Percentiles rank a stretch among this genome's conserved stretches.
Evolutionary conservation across 345 rosid species (phyloP).

Genomic region (Atalantia buxifolia): DNA sequence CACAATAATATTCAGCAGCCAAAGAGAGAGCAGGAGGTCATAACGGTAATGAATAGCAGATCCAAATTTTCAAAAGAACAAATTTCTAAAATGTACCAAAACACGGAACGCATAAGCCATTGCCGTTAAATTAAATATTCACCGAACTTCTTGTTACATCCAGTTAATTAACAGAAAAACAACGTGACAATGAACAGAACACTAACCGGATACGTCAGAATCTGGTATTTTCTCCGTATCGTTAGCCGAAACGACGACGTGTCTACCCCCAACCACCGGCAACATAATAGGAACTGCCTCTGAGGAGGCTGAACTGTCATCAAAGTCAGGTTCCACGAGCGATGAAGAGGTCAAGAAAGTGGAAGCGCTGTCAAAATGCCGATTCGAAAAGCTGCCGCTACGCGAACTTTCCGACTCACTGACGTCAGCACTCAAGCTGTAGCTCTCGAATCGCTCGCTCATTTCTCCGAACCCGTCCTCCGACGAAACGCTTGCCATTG

Average conservation of each 20-base stretch:
- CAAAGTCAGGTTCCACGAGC: neutral
- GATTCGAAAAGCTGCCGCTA: slow-evolving; percentile 20
- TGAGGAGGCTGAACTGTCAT: neutral
- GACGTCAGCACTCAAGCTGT: slow-evolving; percentile 32
- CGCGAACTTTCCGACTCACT: slow-evolving; percentile 31
- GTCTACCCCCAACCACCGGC: slow-evolving; percentile 18
- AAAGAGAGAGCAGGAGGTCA: neutral
- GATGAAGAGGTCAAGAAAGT: slow-evolving; percentile 20
- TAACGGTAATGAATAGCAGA: neutral
- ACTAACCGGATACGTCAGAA: slow-evolving; percentile 20
- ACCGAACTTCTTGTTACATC: neutral
- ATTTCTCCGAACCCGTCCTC: slow-evolving; percentile 23
- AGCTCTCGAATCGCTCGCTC: slow-evolving; percentile 29
- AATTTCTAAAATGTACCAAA: neutral
- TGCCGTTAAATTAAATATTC: neutral
- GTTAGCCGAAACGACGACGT: slow-evolving; percentile 8
- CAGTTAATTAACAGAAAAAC: neutral
- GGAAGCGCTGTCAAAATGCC: slow-evolving; percentile 3
- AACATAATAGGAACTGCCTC: slow-evolving; percentile 18
- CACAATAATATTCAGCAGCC: neutral
- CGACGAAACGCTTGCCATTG: slow-evolving; percentile 28
- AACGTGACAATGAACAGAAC: neutral
- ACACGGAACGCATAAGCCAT: neutral
- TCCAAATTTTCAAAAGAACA: neutral
- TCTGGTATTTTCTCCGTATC: slow-evolving; percentile 9